Percentiles rank a stretch among this genome's conserved stretches.
These are phyloP conservation scores for Ormosia emarginata DNA, from an alignment of 306 rosid genomes.

Conservation along the genomic window DNA sequence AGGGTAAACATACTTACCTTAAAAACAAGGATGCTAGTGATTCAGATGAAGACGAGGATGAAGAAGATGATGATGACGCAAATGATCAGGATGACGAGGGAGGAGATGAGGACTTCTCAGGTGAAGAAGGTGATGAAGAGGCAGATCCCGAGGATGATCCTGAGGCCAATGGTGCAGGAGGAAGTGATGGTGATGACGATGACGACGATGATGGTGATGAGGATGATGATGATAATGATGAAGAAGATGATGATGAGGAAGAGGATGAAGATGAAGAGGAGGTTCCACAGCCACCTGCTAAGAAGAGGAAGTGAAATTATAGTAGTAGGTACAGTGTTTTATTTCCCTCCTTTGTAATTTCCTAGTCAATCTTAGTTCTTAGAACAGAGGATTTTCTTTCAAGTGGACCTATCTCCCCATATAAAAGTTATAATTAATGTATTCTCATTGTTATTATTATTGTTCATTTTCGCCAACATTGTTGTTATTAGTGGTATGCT, in stretches of 20 bases:
- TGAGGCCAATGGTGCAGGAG: conserved; percentile 57
- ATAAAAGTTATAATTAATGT: neutral
- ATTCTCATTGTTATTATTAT: neutral
- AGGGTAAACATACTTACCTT: conserved; percentile 17
- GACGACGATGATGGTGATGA: conserved; percentile 4
- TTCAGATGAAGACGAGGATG: conserved; percentile 49
- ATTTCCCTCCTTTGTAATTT: conserved; percentile 14
- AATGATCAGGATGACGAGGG: conserved; percentile 48
- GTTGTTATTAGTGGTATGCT: neutral
- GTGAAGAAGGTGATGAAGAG: conserved; percentile 59
- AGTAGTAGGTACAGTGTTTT: neutral
- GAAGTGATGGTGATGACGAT: conserved; percentile 36
- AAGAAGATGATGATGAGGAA: conserved; percentile 31
- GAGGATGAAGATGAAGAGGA: conserved; percentile 58
- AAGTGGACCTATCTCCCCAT: neutral
- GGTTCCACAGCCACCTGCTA: conserved; percentile 67
- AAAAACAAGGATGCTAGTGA: conserved; percentile 63
- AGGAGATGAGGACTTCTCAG: conserved; percentile 62
- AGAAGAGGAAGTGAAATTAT: conserved; percentile 66
- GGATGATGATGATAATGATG: conserved; percentile 25
- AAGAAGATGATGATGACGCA: conserved; percentile 30
- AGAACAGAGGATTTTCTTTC: conserved; percentile 31
- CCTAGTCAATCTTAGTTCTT: conserved; percentile 6
- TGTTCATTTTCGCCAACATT: neutral
- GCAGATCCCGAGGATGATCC: conserved; percentile 56